Conservation (phyloP, 305 asterid genomes). For the Nicotiana rustica region DNA sequence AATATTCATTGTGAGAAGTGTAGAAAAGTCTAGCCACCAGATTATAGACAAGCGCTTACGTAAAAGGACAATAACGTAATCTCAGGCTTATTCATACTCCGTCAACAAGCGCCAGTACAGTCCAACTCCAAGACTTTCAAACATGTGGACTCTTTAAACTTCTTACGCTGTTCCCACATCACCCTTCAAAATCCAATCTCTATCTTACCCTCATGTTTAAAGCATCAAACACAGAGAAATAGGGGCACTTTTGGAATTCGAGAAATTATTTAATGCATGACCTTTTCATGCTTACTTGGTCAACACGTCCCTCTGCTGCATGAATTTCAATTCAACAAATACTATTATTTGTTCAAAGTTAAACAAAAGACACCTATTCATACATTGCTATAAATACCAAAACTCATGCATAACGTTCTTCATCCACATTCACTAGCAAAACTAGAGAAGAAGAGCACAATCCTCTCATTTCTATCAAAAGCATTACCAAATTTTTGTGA, state of each 20-base stretch:
- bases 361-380: background rate
- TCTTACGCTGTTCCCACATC: background rate
- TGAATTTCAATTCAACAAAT: constrained; percentile 26
- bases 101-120: background rate
- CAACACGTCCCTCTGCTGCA: background rate
- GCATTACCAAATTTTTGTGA: background rate
- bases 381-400: constrained; percentile 22
- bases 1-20: background rate
- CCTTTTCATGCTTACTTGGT: constrained; percentile 2
- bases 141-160: background rate
- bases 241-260: background rate
- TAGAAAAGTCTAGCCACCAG: background rate
- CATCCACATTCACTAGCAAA: background rate
- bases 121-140: constrained; percentile 7
- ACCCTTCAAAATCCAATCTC: constrained; percentile 18
- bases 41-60: background rate
- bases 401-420: background rate
- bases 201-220: background rate
- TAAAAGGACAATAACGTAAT: background rate
- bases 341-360: background rate
- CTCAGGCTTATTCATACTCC: constrained; percentile 16
- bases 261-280: background rate
- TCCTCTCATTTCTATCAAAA: background rate
- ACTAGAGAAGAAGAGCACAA: background rate
- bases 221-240: background rate